phyloP scores from a whole-genome alignment of 495 filamentous ascomycete genomes.

The Lasiosphaeria miniovina region DNA sequence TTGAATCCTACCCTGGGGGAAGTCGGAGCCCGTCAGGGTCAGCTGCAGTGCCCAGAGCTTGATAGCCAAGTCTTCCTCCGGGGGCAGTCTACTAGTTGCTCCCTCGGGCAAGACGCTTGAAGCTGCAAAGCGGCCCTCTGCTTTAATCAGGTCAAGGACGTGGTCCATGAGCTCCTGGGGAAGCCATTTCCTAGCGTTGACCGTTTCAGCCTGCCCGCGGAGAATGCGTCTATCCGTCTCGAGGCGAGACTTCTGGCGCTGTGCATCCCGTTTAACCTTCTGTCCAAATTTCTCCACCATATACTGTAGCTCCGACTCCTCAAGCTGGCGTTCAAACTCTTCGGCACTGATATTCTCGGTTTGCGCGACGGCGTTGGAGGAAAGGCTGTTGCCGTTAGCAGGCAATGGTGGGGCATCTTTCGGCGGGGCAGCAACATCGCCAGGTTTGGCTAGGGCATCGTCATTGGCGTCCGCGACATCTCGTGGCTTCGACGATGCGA shows the following conservation, averaged over 20 bases:
- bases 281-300: conserved; percentile 76
- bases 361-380: conserved; percentile 38
- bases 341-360: conserved; percentile 65
- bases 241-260: conserved; percentile 65
- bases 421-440: conserved; percentile 34
- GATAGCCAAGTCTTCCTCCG: conserved; percentile 70
- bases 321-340: conserved; percentile 78
- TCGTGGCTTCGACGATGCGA: conserved; percentile 67
- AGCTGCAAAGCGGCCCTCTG: conserved; percentile 48
- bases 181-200: conserved; percentile 75
- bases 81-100: conserved; percentile 39
- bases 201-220: conserved; percentile 64
- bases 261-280: conserved; percentile 64
- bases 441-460: conserved; percentile 25
- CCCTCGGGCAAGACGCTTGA: conserved; percentile 41
- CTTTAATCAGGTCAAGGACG: conserved; percentile 59
- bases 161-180: conserved; percentile 73
- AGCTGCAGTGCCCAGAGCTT: conserved; percentile 79
- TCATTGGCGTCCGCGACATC: conserved; percentile 39
- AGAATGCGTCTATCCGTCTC: conserved; percentile 77
- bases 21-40: conserved; percentile 63
- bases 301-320: conserved; percentile 76
- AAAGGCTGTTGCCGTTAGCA: conserved; percentile 26
- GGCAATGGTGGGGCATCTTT: conserved; percentile 30
- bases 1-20: conserved; percentile 60